phyloP scores from a whole-genome alignment of 768 basidiomycete genomes.

The Tephrocybe sp. region DNA sequence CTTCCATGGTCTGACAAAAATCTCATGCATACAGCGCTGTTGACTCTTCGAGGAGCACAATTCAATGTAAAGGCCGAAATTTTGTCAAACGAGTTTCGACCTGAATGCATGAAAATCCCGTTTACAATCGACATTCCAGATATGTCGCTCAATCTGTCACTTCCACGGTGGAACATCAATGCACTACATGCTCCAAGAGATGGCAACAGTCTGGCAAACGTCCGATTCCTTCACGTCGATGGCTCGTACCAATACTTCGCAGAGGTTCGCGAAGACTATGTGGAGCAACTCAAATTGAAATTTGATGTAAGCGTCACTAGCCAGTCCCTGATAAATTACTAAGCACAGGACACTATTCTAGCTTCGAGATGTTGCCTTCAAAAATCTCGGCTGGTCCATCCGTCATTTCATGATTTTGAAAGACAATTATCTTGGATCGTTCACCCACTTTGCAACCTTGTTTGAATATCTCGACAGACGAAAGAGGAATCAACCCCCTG shows the following conservation, averaged over 20 bases:
- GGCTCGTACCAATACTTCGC: slow-evolving; percentile 78
- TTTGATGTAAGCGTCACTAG: slow-evolving; percentile 48
- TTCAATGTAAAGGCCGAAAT: slow-evolving; percentile 55
- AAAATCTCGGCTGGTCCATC: slow-evolving; percentile 83
- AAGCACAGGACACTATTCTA: slow-evolving; percentile 21
- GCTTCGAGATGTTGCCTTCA: slow-evolving; percentile 58
- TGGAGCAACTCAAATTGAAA: slow-evolving; percentile 75
- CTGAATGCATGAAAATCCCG: slow-evolving; percentile 63
- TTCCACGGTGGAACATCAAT: slow-evolving; percentile 91
- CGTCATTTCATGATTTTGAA: slow-evolving; percentile 86
- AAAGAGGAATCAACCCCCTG: slow-evolving; percentile 54
- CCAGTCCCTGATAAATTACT: too few relatives aligned
- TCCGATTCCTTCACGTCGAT: slow-evolving; percentile 54
- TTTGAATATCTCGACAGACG: slow-evolving; percentile 81
- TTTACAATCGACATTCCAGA: slow-evolving; percentile 65
- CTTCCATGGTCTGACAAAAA: slow-evolving; percentile 1
- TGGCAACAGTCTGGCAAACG: slow-evolving; percentile 61
- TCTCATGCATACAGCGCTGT: slow-evolving; percentile 52
- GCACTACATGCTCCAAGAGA: slow-evolving; percentile 62
- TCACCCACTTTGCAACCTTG: slow-evolving; percentile 90
- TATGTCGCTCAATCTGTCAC: slow-evolving; percentile 54
- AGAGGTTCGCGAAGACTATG: slow-evolving; percentile 61
- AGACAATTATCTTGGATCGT: slow-evolving; percentile 93
- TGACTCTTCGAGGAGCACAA: slow-evolving; percentile 61
- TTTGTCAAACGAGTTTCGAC: slow-evolving; percentile 70